Evolutionary conservation across 1,284 basidiomycete species (phyloP), one percentile per base, ranked within the genome.

Genomic region (Trichosporon sp.): DNA sequence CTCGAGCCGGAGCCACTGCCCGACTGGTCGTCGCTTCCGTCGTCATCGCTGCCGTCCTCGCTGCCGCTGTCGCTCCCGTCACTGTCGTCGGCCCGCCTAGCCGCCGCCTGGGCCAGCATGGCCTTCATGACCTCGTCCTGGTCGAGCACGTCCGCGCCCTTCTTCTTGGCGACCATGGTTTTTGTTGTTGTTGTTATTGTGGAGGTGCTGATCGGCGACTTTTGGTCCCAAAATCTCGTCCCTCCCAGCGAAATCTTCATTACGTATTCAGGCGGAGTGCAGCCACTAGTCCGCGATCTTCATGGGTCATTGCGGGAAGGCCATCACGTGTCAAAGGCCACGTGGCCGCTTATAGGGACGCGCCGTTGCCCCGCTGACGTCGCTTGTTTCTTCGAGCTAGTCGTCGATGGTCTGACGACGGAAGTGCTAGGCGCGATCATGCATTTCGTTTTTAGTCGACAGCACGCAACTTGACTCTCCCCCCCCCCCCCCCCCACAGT

Each of bases 61-160:
- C 70, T 37, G 43, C 14, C 38, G n/a, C 56, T 65, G 26, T 26
- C 26, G 26, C 26, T 26, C 1, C 26, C 26, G 26, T 26, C 26
- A 2, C 26, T 26, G 5, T 71, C 65, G 51, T 67, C 26, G 43
- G 76, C 66, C 26, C 76, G 65, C 21, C 67, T 69, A 67, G 75
- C 66, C 70, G 76, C 40, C 74, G 81, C 78, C 66, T 88, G 87
- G 56, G 77, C 77, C 71, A 79, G 68, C 81, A 83, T 82, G 0
- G 80, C 74, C 67, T 75, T 72, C 78, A 83, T 75, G 14, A 83
- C 76, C 69, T 80, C 80, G 40, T 70, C 72, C 56, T 77, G 79
- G 70, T 83, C 82, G 38, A 83, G 73, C n/a, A 74, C 43, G 26
- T 54, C 68, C 6, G 21, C 21, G 26, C 26, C 31, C 65, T 66